A percentile compares a stretch with the other conserved stretches of the same genome.
Evolutionary conservation across 192 early-diverging fungal species (phyloP).

Genomic region (Gryganskiella cystojenkinii): DNA sequence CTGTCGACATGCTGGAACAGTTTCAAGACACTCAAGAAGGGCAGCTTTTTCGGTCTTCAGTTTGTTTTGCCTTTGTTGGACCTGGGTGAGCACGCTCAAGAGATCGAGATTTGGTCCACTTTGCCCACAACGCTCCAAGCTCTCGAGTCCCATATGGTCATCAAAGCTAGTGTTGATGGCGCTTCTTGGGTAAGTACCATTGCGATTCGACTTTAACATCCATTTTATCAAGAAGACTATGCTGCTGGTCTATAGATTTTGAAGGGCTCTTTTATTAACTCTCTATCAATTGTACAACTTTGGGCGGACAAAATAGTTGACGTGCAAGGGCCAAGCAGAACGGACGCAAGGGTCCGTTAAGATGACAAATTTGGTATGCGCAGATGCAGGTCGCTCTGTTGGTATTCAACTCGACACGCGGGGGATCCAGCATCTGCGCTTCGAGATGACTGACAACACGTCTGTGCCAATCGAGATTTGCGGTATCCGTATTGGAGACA

Average conservation of each 20-base stretch:
- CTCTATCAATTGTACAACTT: neutral
- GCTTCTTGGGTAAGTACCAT: constrained; percentile 22
- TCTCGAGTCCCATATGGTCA: constrained; percentile 20
- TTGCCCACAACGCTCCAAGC: constrained; percentile 12
- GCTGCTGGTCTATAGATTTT: no score
- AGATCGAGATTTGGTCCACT: constrained; percentile 40
- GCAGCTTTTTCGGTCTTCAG: constrained; percentile 59
- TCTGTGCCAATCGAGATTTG: constrained; percentile 39
- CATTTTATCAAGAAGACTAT: neutral
- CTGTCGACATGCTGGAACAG: constrained; percentile 64
- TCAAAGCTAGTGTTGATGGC: constrained; percentile 48
- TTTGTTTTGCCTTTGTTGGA: constrained; percentile 54
- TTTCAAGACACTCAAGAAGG: constrained; percentile 17
- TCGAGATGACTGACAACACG: constrained; percentile 32
- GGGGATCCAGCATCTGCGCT: constrained; percentile 27
- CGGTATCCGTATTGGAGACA: constrained; percentile 41
- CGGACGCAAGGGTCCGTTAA: constrained; percentile 20
- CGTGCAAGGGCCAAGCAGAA: constrained; percentile 20
- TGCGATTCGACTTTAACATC: no score
- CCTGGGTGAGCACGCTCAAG: constrained; percentile 19
- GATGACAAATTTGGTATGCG: constrained; percentile 25
- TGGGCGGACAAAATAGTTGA: no score
- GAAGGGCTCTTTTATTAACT: neutral
- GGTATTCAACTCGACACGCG: constrained; percentile 36
- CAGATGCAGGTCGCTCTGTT: constrained; percentile 17